Evolutionary conservation across 352 stramenopile species (phyloP).

Genomic region (Phytophthora agathidicida): DNA sequence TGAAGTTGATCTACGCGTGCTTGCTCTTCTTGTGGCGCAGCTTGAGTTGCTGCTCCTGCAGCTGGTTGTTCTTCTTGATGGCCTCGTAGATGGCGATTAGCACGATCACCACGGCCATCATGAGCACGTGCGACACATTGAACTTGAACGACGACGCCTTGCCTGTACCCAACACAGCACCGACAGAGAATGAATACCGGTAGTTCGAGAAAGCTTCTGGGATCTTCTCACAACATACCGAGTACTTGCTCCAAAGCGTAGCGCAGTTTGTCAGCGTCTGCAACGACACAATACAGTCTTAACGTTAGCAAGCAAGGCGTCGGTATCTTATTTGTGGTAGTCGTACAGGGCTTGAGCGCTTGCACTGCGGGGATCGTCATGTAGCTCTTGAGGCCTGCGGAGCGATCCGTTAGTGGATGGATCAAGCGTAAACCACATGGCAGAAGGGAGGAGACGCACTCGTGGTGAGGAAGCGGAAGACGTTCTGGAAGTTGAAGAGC

Average conservation of each 20-base stretch:
- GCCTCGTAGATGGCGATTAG: slow-evolving; percentile 80
- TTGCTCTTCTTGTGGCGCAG: slow-evolving; percentile 56
- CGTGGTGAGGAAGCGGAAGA: slow-evolving; percentile 67
- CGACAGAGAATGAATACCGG: too few species aligned
- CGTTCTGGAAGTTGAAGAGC: slow-evolving; percentile 86
- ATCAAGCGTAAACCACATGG: background rate
- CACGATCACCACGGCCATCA: slow-evolving; percentile 82
- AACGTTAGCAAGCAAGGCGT: background rate
- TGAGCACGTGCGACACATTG: slow-evolving; percentile 79
- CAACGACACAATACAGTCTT: background rate
- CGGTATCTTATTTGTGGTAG: background rate
- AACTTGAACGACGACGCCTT: slow-evolving; percentile 84
- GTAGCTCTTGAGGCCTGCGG: slow-evolving; percentile 65
- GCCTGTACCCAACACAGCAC: slow-evolving; percentile 33
- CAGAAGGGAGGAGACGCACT: slow-evolving; percentile 33
- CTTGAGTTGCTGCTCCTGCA: slow-evolving; percentile 73
- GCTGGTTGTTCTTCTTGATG: slow-evolving; percentile 72
- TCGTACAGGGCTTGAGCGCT: slow-evolving; percentile 58
- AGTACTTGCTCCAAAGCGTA: slow-evolving; percentile 76
- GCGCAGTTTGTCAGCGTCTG: slow-evolving; percentile 73
- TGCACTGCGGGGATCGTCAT: slow-evolving; percentile 72
- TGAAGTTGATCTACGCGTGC: slow-evolving; percentile 30
- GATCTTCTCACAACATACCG: slow-evolving; percentile 32
- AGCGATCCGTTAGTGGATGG: background rate
- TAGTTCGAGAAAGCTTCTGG: too few species aligned